phyloP scores from a whole-genome alignment of 495 filamentous ascomycete genomes.

The Xylaria sp. region DNA sequence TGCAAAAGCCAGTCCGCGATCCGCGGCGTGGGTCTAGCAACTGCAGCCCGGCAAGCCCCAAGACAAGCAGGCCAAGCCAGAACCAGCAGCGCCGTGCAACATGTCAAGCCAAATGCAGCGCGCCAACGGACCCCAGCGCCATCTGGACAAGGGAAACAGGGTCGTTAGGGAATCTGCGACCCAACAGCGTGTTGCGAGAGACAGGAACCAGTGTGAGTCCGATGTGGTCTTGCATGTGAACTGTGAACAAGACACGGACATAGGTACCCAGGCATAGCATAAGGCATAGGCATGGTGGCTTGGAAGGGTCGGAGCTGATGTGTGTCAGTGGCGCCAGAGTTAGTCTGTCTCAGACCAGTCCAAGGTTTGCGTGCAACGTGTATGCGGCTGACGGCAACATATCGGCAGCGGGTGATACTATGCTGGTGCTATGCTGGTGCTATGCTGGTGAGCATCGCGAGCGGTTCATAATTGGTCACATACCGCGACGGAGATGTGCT shows the following conservation, averaged over 20 bases:
- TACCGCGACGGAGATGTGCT: not conserved
- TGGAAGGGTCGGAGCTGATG: constrained; percentile 7
- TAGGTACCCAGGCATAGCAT: not conserved
- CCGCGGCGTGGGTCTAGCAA: constrained; percentile 5
- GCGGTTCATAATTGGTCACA: not conserved
- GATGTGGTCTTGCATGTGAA: constrained; percentile 20
- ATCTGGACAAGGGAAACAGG: not conserved
- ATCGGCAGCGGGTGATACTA: not conserved
- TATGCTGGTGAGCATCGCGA: not conserved
- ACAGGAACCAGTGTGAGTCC: not conserved
- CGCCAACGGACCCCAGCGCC: not conserved
- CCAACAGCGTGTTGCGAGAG: not conserved
- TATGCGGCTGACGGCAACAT: constrained; percentile 7
- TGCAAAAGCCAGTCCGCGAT: not conserved
- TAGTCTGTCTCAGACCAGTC: not conserved
- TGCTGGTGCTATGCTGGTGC: not conserved
- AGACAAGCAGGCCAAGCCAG: constrained; percentile 13
- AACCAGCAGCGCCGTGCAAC: constrained; percentile 16
- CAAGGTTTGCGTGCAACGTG: constrained; percentile 6
- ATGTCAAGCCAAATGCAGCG: constrained; percentile 9
- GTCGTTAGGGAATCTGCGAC: constrained; percentile 5
- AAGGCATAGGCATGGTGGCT: constrained; percentile 10
- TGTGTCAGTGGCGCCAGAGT: not conserved
- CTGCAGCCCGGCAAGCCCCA: constrained; percentile 10
- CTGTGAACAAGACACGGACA: constrained; percentile 4